These are phyloP conservation scores for Angomonas ambiguus DNA, from an alignment of 208 protist genomes.

Conservation along the genomic window DNA sequence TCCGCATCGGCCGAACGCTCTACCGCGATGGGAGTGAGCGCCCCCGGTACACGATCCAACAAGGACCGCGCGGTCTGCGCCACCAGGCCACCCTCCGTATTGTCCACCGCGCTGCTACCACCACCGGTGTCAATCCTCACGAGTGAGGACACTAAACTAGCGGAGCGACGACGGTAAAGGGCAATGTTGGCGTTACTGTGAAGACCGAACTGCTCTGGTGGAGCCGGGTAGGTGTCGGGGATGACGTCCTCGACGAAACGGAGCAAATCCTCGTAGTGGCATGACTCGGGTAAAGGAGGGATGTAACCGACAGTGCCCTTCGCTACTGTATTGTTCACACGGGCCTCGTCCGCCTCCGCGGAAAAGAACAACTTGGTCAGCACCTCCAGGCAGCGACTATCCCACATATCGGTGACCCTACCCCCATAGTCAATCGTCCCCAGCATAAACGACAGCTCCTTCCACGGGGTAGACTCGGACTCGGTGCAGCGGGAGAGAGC, in stretches of 20 bases:
- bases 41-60: slow-evolving; percentile 45
- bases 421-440: slow-evolving; percentile 94
- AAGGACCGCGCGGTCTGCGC: slow-evolving; percentile 44
- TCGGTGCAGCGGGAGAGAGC: slow-evolving; percentile 42
- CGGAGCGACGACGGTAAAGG: slow-evolving; percentile 57
- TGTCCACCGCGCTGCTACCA: slow-evolving; percentile 29
- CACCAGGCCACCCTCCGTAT: slow-evolving; percentile 29
- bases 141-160: slow-evolving; percentile 34
- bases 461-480: slow-evolving; percentile 49
- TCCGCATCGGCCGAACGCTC: slow-evolving; percentile 33
- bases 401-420: slow-evolving; percentile 91
- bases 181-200: slow-evolving; percentile 94
- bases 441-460: slow-evolving; percentile 87
- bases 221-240: slow-evolving; percentile 37
- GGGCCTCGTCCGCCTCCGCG: slow-evolving; percentile 24
- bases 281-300: slow-evolving; percentile 29
- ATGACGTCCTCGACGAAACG: slow-evolving; percentile 58
- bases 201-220: slow-evolving; percentile 90
- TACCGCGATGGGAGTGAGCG: slow-evolving; percentile 30
- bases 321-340: slow-evolving; percentile 20
- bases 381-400: slow-evolving; percentile 74
- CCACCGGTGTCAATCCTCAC: slow-evolving; percentile 48
- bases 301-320: slow-evolving; percentile 52
- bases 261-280: slow-evolving; percentile 42
- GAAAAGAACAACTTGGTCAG: slow-evolving; percentile 77